Conservation (phyloP, 2,329 filamentous ascomycete species). For the Neocucurbitaria cava region DNA sequence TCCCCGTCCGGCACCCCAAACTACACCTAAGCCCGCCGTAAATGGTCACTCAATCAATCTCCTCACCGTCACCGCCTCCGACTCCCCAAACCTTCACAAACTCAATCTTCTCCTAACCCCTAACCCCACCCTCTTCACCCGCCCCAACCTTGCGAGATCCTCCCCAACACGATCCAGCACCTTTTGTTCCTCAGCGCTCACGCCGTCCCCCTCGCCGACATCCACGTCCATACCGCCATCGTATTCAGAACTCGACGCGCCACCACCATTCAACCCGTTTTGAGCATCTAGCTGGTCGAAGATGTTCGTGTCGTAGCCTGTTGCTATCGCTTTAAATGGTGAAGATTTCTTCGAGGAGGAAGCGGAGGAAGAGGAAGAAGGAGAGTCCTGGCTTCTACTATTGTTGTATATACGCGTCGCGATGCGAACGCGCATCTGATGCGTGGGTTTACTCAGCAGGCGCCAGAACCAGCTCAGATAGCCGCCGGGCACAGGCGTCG, state of each 20-base stretch:
- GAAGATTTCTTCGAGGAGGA: constrained; percentile 2
- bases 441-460: constrained; percentile 81
- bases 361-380: constrained; percentile 8
- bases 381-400: constrained; percentile 30
- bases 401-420: constrained; percentile 71
- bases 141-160: constrained; percentile 81
- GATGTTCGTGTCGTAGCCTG: constrained; percentile 42
- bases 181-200: constrained; percentile 63
- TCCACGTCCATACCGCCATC: constrained; percentile 27
- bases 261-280: constrained; percentile 20
- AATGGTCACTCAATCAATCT: no score
- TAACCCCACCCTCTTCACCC: constrained; percentile 87
- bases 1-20: no score
- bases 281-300: constrained; percentile 39
- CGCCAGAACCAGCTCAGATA: constrained; percentile 83
- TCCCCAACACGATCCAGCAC: constrained; percentile 83
- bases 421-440: constrained; percentile 89
- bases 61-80: constrained; percentile 28
- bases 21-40: no score
- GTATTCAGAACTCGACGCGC: constrained; percentile 16
- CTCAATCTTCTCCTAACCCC: constrained; percentile 81
- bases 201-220: constrained; percentile 12
- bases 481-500: constrained; percentile 81
- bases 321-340: constrained; percentile 20
- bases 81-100: constrained; percentile 77